Evolutionary conservation across 208 protist species (phyloP), one percentile per base, ranked within the genome.

Genomic region (Trypanosoma platydactyli): DNA sequence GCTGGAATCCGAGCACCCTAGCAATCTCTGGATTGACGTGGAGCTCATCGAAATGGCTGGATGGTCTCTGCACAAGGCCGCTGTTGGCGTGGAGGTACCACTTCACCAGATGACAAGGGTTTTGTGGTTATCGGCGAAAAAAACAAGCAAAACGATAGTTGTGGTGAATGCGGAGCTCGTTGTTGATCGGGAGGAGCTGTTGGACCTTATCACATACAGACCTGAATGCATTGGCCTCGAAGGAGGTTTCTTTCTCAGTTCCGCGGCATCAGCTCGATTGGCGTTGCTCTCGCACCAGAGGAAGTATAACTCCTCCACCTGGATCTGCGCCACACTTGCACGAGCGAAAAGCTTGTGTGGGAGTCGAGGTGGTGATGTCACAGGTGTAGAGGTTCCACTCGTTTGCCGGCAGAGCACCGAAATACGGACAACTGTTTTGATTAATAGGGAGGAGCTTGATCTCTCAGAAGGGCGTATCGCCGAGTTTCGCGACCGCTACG

Each of bases 81-180:
- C 67, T 18, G 67, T 59, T 18, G 67, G 35, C 27, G 50, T 72
- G 18, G 67, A 72, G 44, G 5, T 72, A 5, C 58, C 38, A 27
- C 13, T 48, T 3, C n/a, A 24, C 20, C 12, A 42, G n/a, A 29
- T 61, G 22, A 56, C 38, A 7, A 49, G 0, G 2, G n/a, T 30
- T 29, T 48, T 42, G 35, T 1, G 16, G 12, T 7, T 30, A 9
- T 6, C 24, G 22, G 45, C 13, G 35, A 18, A 42, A 4, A 25
- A 46, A 27, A 30, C 33, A 4, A 22, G 0, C 25, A 56, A 50
- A 38, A 12, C 4, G 30, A 45, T 62, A 7, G 24, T 64, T 44
- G 45, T 75, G 40, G 69, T 75, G 16, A 71, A 77, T 61, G 64
- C 71, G 3, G 58, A 52, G 20, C 65, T 57, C 46, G 48, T 77